phyloP scores from a whole-genome alignment of 306 rosid species.

The Mucuna pruriens region DNA sequence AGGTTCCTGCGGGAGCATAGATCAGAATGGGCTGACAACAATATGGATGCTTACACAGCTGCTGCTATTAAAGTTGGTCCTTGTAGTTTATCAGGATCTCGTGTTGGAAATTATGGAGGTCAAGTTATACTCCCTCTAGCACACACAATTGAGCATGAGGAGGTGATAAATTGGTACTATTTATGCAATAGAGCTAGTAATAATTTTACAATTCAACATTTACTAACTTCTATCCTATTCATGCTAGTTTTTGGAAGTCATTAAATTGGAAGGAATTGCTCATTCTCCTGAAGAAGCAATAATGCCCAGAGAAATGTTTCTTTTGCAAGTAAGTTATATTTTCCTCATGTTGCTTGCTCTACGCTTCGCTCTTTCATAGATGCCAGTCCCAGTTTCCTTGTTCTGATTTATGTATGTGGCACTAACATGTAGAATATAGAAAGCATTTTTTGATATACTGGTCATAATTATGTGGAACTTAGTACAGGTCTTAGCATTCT shows the following conservation, averaged over 20 bases:
- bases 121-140: conserved; percentile 98
- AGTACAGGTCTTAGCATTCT: neutral
- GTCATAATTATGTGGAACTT: conserved; percentile 3
- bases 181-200: neutral
- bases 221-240: conserved; percentile 4
- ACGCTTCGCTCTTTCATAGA: conserved; percentile 14
- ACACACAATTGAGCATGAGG: conserved; percentile 95
- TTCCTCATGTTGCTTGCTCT: neutral
- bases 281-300: conserved; percentile 85
- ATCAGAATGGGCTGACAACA: conserved; percentile 98
- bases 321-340: conserved; percentile 73
- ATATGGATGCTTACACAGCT: conserved; percentile 95
- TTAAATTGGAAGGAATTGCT: conserved; percentile 85
- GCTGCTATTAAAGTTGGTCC: conserved; percentile 97
- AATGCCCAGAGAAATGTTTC: conserved; percentile 90
- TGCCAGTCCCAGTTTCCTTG: neutral
- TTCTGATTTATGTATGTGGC: neutral
- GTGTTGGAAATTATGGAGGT: conserved; percentile 88
- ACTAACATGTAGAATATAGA: neutral
- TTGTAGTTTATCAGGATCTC: conserved; percentile 87
- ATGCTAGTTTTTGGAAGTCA: conserved; percentile 85
- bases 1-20: conserved; percentile 95
- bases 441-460: neutral
- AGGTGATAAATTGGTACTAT: conserved; percentile 52
- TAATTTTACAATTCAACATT: neutral